Evolutionary conservation across 139 green algal genomes (phyloP), one percentile per base, ranked within the genome.

Genomic region (Coccomyxa sp.): DNA sequence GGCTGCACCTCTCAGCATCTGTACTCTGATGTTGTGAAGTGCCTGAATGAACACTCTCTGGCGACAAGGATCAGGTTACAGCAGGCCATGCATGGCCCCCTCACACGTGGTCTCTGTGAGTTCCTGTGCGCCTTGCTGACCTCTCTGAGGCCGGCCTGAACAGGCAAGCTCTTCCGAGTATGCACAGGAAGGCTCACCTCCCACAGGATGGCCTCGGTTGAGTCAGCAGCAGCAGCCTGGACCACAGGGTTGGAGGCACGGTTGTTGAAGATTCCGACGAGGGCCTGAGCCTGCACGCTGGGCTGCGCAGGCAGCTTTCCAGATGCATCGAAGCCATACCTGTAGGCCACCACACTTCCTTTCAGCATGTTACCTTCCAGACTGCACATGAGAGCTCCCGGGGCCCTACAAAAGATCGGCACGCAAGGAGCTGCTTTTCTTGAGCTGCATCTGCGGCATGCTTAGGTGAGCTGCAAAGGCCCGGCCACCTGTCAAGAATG

Each of bases 181-280:
- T 38, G 64, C 33, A 37, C 2, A 7, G 24, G 64, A 38, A 36
- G 8, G 64, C 64, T 2, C 64, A 71, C 64, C 64, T 71, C 64
- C 64, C 64, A 71, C 2, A 71, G 64, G 6, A 71, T 36, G n/a
- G 6, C 64, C 64, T 71, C 64, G 2, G 29, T 71, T 22, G 64
- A 31, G 7, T 31, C n/a, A 10, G 5, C 64, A 29, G 24, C 35
- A 29, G n/a, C 64, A 29, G 64, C 64, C 64, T 71, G 64, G 29
- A 71, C n/a, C 24, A 71, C 64, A 2, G 64, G 64, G 64, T 71
- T 71, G 64, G 64, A 71, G 2, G 64, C 64, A 29, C 64, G 64
- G 27, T 34, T 36, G 1, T 22, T 16, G n/a, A 71, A 71, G 27
- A 18, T 38, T 22, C 64, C 64, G 64, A 71, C n/a, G 7, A 29